Evolutionary conservation across 1,139 yeast species (phyloP), one percentile per base, ranked within the genome.

Genomic region (Blastobotrys serpentis): DNA sequence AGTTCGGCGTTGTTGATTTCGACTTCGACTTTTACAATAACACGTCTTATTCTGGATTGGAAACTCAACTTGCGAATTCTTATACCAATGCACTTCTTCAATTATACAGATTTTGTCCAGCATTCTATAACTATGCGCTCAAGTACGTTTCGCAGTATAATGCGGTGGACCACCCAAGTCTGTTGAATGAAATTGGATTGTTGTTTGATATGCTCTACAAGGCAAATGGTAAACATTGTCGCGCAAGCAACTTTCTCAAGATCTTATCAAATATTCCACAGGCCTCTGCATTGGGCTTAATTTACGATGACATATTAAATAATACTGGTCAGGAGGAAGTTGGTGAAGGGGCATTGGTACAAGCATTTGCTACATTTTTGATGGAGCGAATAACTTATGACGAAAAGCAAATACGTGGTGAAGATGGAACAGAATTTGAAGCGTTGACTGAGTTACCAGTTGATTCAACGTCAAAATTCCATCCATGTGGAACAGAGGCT

Each of bases 1-100:
- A 80, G 59, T 92, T 89, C 67, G 98, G 98, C 16, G 90, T 94
- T 23, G 89, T 85, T 57, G 97, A 89, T 66, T 92, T 92, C 68
- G 97, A 94, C 69, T 92, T 92, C 63, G 82, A 79, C 48, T 84
- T 82, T 59, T 92, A 86, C 70, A 89, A 90, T 62, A 73, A 75
- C 43, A 86, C 98, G 0, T 61, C 65, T 1, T 85, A 73, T 57
- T 79, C 96, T n/a, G 98, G 98, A 0, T 72, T 94, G 26, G 98
- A 92, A 64, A 84, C 89, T 16, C 94, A 88, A 61, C 77, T 85
- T 11, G 89, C 86, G 46, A 87, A 86, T 60, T 78, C 95, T 0
- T 88, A 87, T 63, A 76, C 86, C 48, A 94, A 94, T 63, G 75
- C 96, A 0, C 68, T 90, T 29, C 60, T 94, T 8, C 98, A 92